These are phyloP conservation scores for Helenozyma baotianmanensis DNA, from an alignment of 805 yeast genomes.

Conservation along the genomic window DNA sequence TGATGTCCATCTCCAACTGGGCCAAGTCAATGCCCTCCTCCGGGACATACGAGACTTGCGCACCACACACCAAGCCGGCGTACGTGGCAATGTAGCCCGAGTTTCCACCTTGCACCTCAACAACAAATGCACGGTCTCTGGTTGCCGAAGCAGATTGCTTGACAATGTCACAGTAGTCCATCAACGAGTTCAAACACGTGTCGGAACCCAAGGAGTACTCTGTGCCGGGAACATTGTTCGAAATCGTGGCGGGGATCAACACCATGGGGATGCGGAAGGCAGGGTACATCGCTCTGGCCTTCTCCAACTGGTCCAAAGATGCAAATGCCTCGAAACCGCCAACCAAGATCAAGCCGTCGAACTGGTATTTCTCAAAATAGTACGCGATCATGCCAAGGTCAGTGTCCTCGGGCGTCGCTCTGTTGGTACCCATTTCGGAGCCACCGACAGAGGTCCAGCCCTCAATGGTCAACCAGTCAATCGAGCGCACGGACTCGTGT, in stretches of 20 bases:
- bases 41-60: slow-evolving; percentile 72
- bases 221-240: slow-evolving; percentile 79
- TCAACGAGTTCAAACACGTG: slow-evolving; percentile 67
- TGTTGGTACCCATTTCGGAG: slow-evolving; percentile 94
- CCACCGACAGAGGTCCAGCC: slow-evolving; percentile 91
- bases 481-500: slow-evolving; percentile 74
- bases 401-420: slow-evolving; percentile 70
- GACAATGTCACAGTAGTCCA: slow-evolving; percentile 72
- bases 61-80: slow-evolving; percentile 66
- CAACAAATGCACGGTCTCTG: slow-evolving; percentile 73
- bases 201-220: slow-evolving; percentile 75
- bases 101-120: slow-evolving; percentile 83
- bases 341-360: slow-evolving; percentile 68
- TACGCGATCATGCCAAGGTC: slow-evolving; percentile 68
- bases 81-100: slow-evolving; percentile 74
- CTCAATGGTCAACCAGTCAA: slow-evolving; percentile 82
- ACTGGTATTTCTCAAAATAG: slow-evolving; percentile 60
- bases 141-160: slow-evolving; percentile 77
- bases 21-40: slow-evolving; percentile 61
- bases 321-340: slow-evolving; percentile 82
- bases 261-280: slow-evolving; percentile 75
- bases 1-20: slow-evolving; percentile 62
- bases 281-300: slow-evolving; percentile 58
- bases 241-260: slow-evolving; percentile 73
- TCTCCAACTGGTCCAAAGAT: slow-evolving; percentile 63